Evolutionary conservation across 1,139 yeast genomes (phyloP).

Genomic region (Sugiyamaella japonica): DNA sequence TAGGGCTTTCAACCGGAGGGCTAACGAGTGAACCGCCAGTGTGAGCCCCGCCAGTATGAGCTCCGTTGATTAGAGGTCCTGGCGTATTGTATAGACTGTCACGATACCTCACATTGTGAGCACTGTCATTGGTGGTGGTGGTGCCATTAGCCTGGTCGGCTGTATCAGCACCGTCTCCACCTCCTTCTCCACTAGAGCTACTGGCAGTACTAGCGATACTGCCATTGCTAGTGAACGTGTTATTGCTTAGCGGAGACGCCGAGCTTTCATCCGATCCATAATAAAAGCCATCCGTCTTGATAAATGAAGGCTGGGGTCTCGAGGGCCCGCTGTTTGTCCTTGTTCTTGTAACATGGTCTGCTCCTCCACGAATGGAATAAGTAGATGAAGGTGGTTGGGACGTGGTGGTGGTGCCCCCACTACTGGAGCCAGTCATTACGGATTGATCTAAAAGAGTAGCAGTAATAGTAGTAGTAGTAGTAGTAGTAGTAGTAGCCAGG

Average conservation of each 20-base stretch:
- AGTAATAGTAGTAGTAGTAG: background rate
- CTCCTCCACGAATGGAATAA: slow-evolving; percentile 7
- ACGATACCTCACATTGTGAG: slow-evolving; percentile 5
- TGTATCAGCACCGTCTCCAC: background rate
- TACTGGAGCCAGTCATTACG: background rate
- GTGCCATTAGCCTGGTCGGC: background rate
- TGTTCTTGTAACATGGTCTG: slow-evolving; percentile 3
- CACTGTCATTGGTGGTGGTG: background rate
- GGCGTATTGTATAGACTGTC: slow-evolving; percentile 6
- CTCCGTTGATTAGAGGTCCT: too few relatives aligned
- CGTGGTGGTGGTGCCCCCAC: background rate
- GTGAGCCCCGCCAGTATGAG: background rate
- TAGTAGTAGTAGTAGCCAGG: background rate
- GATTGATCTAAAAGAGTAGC: background rate
- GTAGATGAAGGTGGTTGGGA: slow-evolving; percentile 3
- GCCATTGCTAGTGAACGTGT: background rate
- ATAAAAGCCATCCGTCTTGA: slow-evolving; percentile 7
- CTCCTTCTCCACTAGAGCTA: background rate
- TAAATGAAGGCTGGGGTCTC: slow-evolving; percentile 3
- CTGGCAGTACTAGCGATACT: background rate
- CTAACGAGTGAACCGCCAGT: background rate
- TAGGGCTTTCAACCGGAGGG: background rate
- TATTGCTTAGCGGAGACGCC: background rate
- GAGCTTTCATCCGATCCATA: slow-evolving; percentile 1
- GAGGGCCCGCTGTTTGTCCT: slow-evolving; percentile 11